phyloP scores from a whole-genome alignment of 148 eudicot genomes.

The Vaccinium darrowii region DNA sequence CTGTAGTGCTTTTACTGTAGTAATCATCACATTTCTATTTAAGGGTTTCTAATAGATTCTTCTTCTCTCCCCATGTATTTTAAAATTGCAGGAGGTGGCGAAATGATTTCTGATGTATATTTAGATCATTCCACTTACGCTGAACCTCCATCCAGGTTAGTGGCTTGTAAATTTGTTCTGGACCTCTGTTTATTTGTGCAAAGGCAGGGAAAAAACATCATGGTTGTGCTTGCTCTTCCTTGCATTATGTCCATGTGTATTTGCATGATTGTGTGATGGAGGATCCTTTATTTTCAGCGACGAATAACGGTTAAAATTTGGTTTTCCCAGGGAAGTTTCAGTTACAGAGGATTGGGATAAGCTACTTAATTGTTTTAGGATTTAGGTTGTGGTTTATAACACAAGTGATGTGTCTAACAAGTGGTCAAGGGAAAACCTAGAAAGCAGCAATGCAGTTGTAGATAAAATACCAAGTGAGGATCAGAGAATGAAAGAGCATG shows the following conservation, averaged over 20 bases:
- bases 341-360: background rate
- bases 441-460: background rate
- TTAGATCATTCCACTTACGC: conserved; percentile 94
- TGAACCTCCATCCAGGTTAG: conserved; percentile 95
- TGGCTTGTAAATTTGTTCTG: background rate
- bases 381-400: background rate
- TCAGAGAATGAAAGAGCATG: background rate
- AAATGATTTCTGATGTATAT: conserved; percentile 95
- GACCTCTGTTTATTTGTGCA: background rate
- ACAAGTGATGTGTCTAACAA: background rate
- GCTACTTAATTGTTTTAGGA: background rate
- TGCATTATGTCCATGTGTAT: background rate
- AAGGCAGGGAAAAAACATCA: background rate
- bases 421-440: background rate
- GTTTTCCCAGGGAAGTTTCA: background rate
- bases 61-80: background rate
- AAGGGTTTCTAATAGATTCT: background rate
- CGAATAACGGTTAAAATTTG: background rate
- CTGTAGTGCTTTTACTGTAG: background rate
- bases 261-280: conserved; percentile 5
- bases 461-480: background rate
- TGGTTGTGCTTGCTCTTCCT: background rate
- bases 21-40: background rate
- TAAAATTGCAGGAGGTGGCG: conserved; percentile 79
- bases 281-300: background rate